Conservation (phyloP, 305 asterid species). For the Solanum hybrid region DNA sequence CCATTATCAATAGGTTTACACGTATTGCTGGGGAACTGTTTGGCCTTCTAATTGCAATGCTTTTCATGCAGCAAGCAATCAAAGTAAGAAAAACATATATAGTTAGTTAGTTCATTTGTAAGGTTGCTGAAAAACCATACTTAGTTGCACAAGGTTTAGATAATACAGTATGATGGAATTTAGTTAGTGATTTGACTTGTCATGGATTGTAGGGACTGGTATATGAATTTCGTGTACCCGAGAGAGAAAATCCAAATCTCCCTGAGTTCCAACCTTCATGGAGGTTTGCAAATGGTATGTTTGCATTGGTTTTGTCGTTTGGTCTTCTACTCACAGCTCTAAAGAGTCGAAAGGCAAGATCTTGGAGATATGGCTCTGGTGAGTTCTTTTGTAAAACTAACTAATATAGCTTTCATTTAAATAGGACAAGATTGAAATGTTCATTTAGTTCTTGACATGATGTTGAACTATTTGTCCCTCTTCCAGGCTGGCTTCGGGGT, state of each 20-base stretch:
- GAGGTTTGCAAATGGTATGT: conserved; percentile 72
- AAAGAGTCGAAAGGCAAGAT: conserved; percentile 61
- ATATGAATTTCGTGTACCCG: conserved; percentile 65
- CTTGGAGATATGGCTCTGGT: conserved; percentile 71
- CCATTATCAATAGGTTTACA: conserved; percentile 72
- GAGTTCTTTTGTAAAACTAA: conserved; percentile 10
- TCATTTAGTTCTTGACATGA: neutral
- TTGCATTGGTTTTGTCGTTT: conserved; percentile 58
- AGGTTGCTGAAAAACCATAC: neutral
- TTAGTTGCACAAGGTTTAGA: neutral
- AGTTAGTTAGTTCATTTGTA: neutral
- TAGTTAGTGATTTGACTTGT: neutral
- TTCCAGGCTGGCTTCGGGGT: conserved; percentile 16
- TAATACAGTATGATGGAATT: neutral
- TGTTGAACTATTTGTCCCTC: neutral
- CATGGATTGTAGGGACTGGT: conserved; percentile 43
- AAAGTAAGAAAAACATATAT: conserved; percentile 26
- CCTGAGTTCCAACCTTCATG: conserved; percentile 47
- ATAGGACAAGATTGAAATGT: neutral
- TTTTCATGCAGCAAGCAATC: conserved; percentile 80
- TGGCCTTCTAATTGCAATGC: conserved; percentile 82
- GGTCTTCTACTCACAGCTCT: conserved; percentile 54
- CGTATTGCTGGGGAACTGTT: conserved; percentile 76
- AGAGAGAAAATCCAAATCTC: conserved; percentile 37
- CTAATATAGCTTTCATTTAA: neutral